Percentiles rank a stretch among this genome's conserved stretches.
Conservation (phyloP, 305 asterid species). For the Ilex paraguariensis region DNA sequence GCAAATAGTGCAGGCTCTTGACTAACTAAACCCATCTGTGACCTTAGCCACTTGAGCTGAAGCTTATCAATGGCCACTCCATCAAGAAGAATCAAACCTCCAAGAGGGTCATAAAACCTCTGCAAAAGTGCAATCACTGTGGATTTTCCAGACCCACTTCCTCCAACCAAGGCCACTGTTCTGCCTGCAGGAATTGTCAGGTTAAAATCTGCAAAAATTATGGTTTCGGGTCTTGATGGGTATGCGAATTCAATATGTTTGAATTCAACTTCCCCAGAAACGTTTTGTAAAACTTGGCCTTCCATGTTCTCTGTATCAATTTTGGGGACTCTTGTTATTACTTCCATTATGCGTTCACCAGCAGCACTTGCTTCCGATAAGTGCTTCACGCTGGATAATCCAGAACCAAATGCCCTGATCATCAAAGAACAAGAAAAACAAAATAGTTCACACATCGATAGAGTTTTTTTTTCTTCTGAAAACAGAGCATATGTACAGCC, state of each 20-base stretch:
- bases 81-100: slow-evolving; percentile 73
- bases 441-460: too few relatives aligned
- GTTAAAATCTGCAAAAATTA: slow-evolving; percentile 59
- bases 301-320: slow-evolving; percentile 73
- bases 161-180: slow-evolving; percentile 90
- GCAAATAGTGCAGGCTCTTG: slow-evolving; percentile 96
- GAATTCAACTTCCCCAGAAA: slow-evolving; percentile 70
- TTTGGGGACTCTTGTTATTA: slow-evolving; percentile 66
- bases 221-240: slow-evolving; percentile 81
- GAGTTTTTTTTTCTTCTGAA: background rate
- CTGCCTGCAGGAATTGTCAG: slow-evolving; percentile 65
- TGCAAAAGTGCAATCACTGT: slow-evolving; percentile 75
- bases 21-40: slow-evolving; percentile 96
- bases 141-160: slow-evolving; percentile 95
- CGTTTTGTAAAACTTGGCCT: slow-evolving; percentile 47
- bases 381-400: slow-evolving; percentile 67
- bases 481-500: background rate
- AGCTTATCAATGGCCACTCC: slow-evolving; percentile 64
- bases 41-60: slow-evolving; percentile 91
- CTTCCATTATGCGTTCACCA: slow-evolving; percentile 65
- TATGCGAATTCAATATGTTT: slow-evolving; percentile 57
- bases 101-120: slow-evolving; percentile 79
- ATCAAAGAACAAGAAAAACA: background rate
- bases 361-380: slow-evolving; percentile 85
- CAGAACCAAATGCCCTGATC: slow-evolving; percentile 78